These are phyloP conservation scores for Saccharata proteae DNA, from an alignment of 2,329 filamentous ascomycete species.

Conservation along the genomic window DNA sequence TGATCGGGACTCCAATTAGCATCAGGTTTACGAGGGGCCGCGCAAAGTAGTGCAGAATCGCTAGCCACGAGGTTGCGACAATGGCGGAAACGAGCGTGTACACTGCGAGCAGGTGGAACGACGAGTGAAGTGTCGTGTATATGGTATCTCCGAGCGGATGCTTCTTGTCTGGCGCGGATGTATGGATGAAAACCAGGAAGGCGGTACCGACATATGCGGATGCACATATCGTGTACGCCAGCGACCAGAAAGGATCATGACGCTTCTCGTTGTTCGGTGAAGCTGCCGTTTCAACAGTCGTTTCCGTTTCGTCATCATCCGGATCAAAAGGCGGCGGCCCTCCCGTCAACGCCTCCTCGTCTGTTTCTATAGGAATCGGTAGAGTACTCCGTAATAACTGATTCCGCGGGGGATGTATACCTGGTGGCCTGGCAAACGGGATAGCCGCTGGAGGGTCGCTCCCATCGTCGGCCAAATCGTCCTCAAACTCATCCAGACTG, in stretches of 20 bases:
- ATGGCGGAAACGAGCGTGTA: slow-evolving; percentile 86
- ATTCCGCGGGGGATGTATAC: slow-evolving; percentile 26
- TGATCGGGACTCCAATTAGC: slow-evolving; percentile 70
- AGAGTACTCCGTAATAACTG: slow-evolving; percentile 25
- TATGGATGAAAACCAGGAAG: slow-evolving; percentile 82
- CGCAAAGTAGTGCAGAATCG: slow-evolving; percentile 76
- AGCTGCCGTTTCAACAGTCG: slow-evolving; percentile 45
- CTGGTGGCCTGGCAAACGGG: slow-evolving; percentile 38
- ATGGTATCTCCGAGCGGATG: slow-evolving; percentile 81
- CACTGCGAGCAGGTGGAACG: slow-evolving; percentile 77
- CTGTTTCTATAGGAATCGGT: slow-evolving; percentile 37
- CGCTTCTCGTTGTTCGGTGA: slow-evolving; percentile 46
- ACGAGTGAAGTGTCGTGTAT: slow-evolving; percentile 76
- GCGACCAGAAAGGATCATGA: slow-evolving; percentile 87
- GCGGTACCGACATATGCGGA: slow-evolving; percentile 80
- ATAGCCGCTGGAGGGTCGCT: slow-evolving; percentile 44
- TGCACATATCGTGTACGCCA: slow-evolving; percentile 74
- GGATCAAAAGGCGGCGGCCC: slow-evolving; percentile 34
- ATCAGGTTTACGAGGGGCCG: slow-evolving; percentile 71
- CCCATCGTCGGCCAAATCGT: slow-evolving; percentile 24
- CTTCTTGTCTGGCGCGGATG: slow-evolving; percentile 55
- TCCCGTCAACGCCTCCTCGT: slow-evolving; percentile 35
- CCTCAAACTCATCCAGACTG: slow-evolving; percentile 31
- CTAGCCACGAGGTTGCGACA: slow-evolving; percentile 83
- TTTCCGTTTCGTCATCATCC: slow-evolving; percentile 36